These are phyloP conservation scores for Nitzschia palea DNA, from an alignment of 108 stramenopile species.

Conservation along the genomic window DNA sequence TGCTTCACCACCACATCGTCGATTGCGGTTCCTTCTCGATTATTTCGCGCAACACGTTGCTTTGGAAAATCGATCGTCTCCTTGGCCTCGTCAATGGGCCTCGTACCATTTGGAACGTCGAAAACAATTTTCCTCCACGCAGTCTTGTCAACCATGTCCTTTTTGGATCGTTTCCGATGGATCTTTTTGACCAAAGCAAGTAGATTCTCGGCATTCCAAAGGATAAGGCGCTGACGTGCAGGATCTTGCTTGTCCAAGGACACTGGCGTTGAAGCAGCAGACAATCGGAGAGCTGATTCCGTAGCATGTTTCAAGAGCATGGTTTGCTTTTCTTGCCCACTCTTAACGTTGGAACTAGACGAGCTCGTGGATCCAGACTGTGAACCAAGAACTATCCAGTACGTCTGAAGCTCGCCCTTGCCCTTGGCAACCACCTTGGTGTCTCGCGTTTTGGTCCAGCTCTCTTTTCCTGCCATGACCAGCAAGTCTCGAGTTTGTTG, in stretches of 20 bases:
- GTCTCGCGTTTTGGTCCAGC: conserved; percentile 45
- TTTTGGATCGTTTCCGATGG: neutral
- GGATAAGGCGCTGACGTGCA: conserved; percentile 7
- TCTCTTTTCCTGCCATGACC: conserved; percentile 34
- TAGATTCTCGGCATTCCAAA: conserved; percentile 23
- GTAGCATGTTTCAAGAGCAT: neutral
- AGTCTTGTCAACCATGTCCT: neutral
- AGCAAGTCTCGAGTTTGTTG: conserved; percentile 40
- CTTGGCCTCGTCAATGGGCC: neutral
- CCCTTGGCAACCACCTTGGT: conserved; percentile 45
- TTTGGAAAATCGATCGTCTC: neutral
- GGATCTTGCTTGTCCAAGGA: neutral
- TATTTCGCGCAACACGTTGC: neutral
- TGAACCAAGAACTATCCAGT: conserved; percentile 25
- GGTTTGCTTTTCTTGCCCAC: neutral
- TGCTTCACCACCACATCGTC: conserved; percentile 6
- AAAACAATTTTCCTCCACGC: neutral
- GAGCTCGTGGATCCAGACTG: neutral
- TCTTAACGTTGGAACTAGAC: neutral
- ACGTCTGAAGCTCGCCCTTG: conserved; percentile 55
- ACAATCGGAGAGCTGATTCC: neutral
- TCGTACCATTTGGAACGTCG: neutral
- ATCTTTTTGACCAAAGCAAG: conserved; percentile 4
- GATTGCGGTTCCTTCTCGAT: neutral
- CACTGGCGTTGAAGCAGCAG: neutral